Conservation (phyloP, 805 yeast species). For the Pichia nanzhaoensis region DNA sequence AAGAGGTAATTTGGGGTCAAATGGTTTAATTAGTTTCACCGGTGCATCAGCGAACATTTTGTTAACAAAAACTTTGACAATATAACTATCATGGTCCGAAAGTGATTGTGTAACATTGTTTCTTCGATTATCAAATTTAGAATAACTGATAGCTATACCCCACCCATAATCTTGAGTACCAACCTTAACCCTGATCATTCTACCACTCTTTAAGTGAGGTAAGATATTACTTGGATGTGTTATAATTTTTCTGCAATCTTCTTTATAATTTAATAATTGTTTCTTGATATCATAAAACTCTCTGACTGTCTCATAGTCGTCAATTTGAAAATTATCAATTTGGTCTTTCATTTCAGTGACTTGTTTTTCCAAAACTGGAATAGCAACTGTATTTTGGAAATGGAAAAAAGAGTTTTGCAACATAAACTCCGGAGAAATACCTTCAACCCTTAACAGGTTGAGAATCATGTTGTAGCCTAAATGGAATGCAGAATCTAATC, state of each 20-base stretch:
- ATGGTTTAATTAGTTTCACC: conserved; percentile 68
- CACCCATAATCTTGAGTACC: conserved; percentile 79
- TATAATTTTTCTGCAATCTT: conserved; percentile 72
- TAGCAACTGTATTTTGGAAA: conserved; percentile 87
- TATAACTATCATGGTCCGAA: conserved; percentile 83
- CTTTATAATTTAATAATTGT: conserved; percentile 62
- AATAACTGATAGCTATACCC: conserved; percentile 80
- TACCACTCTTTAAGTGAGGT: conserved; percentile 82
- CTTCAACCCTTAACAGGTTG: conserved; percentile 94
- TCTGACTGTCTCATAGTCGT: conserved; percentile 65
- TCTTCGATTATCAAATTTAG: conserved; percentile 44
- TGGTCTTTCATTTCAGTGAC: conserved; percentile 47
- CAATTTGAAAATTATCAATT: conserved; percentile 47
- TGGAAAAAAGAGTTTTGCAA: conserved; percentile 90
- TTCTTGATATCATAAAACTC: conserved; percentile 78
- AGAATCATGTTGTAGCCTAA: conserved; percentile 95
- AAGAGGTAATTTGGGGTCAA: conserved; percentile 72
- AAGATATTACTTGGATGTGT: conserved; percentile 87
- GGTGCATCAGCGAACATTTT: conserved; percentile 80
- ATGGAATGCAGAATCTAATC: conserved; percentile 96
- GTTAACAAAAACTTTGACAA: conserved; percentile 77
- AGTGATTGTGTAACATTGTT: conserved; percentile 43
- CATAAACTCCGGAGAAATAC: conserved; percentile 97
- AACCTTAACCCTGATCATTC: conserved; percentile 66
- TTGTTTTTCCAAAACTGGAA: conserved; percentile 74